Evolutionary conservation across 352 stramenopile genomes (phyloP).

Genomic region (Pythium angustatum): DNA sequence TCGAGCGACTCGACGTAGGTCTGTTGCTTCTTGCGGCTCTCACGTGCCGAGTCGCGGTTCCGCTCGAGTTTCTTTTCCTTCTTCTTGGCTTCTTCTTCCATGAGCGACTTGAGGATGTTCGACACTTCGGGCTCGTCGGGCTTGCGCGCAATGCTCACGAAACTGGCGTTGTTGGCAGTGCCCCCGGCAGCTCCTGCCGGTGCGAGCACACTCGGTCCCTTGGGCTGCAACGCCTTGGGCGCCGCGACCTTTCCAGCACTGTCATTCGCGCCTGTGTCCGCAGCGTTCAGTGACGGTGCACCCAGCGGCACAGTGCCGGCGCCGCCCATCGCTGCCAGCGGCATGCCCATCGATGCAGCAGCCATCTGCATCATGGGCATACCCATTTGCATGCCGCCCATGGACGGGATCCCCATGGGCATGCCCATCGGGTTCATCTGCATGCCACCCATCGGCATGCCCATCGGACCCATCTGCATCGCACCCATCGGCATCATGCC

Average conservation of each 20-base stretch:
- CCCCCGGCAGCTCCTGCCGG: slow-evolving; percentile 7
- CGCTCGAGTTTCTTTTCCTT: slow-evolving; percentile 89
- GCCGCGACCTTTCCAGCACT: slow-evolving; percentile 31
- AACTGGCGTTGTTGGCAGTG: slow-evolving; percentile 30
- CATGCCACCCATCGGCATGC: slow-evolving; percentile 31
- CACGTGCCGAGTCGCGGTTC: slow-evolving; percentile 84
- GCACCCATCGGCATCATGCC: slow-evolving; percentile 48
- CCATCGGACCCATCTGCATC: slow-evolving; percentile 57
- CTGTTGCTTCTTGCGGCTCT: slow-evolving; percentile 86
- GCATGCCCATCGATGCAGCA: slow-evolving; percentile 47
- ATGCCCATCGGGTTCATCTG: slow-evolving; percentile 44
- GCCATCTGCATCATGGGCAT: slow-evolving; percentile 34
- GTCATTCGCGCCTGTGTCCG: slow-evolving; percentile 36
- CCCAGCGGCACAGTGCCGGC: not conserved
- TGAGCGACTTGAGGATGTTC: slow-evolving; percentile 85
- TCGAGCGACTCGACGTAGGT: slow-evolving; percentile 87
- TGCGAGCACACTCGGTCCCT: slow-evolving; percentile 31
- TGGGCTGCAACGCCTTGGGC: slow-evolving; percentile 46
- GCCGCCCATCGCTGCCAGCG: slow-evolving; percentile 13
- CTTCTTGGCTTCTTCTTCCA: slow-evolving; percentile 88
- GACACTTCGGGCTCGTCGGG: slow-evolving; percentile 79
- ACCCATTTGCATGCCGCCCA: slow-evolving; percentile 29
- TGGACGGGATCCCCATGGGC: slow-evolving; percentile 36
- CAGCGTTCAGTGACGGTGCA: too few species aligned
- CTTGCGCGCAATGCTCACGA: slow-evolving; percentile 82